These are phyloP conservation scores for Sordaria brevicollis DNA, from an alignment of 495 filamentous ascomycete species.

Conservation along the genomic window DNA sequence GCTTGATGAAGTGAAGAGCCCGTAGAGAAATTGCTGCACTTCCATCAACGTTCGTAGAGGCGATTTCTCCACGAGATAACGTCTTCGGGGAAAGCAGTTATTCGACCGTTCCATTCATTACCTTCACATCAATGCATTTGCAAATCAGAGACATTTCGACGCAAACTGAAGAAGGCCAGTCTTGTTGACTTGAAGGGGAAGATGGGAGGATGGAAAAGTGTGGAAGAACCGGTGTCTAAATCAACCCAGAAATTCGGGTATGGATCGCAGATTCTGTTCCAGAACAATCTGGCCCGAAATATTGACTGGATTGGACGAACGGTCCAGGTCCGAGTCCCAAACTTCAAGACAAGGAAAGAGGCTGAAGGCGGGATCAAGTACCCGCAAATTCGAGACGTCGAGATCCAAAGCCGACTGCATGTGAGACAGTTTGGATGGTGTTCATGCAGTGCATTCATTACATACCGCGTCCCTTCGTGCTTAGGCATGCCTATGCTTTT, in stretches of 20 bases:
- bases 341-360: not conserved
- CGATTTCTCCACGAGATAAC: too few species aligned
- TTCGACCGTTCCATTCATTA: too few species aligned
- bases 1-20: too few species aligned
- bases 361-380: not conserved
- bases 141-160: too few species aligned
- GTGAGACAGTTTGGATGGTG: not conserved
- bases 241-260: not conserved
- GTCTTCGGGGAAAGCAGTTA: too few species aligned
- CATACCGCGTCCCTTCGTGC: not conserved
- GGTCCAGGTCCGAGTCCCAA: not conserved
- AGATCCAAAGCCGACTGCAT: slow-evolving; percentile 1
- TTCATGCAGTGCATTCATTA: not conserved
- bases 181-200: too few species aligned
- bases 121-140: too few species aligned
- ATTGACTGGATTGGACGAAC: not conserved
- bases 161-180: too few species aligned
- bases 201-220: not conserved
- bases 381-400: not conserved
- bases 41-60: too few species aligned
- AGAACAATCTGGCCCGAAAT: not conserved
- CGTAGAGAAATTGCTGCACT: too few species aligned
- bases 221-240: not conserved
- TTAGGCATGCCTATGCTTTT: not conserved
- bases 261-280: not conserved